These are phyloP conservation scores for Fusarium xyrophilum DNA, from an alignment of 2,329 filamentous ascomycete genomes.

Conservation along the genomic window DNA sequence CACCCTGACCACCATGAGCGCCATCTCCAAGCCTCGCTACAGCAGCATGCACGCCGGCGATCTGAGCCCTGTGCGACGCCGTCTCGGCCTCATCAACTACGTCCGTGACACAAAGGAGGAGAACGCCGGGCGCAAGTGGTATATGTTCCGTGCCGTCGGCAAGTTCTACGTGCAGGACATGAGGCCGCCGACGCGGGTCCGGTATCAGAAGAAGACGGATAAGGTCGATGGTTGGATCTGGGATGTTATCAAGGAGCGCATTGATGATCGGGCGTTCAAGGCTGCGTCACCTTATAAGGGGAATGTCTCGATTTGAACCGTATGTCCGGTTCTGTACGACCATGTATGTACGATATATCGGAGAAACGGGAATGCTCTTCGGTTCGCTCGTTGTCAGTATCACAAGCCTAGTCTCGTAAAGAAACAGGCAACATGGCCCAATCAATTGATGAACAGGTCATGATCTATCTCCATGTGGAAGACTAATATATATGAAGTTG, in stretches of 20 bases:
- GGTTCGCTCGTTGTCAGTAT: neutral
- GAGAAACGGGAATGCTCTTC: neutral
- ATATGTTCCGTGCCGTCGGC: conserved; percentile 50
- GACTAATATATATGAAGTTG: neutral
- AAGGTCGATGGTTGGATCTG: conserved; percentile 52
- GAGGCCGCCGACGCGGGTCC: conserved; percentile 22
- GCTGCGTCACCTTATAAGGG: conserved; percentile 6
- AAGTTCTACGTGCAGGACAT: conserved; percentile 50
- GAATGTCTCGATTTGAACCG: neutral
- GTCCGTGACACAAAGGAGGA: conserved; percentile 48
- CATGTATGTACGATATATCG: neutral
- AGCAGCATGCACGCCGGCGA: conserved; percentile 52
- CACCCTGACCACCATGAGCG: conserved; percentile 62
- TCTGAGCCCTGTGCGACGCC: conserved; percentile 42
- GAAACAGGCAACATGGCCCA: neutral
- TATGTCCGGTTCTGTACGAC: neutral
- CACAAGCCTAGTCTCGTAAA: neutral
- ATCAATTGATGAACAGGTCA: neutral
- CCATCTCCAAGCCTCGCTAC: conserved; percentile 62
- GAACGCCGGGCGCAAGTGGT: conserved; percentile 49
- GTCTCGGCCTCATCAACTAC: conserved; percentile 52
- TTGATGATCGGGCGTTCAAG: conserved; percentile 38
- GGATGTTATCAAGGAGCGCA: conserved; percentile 47
- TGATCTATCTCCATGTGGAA: neutral
- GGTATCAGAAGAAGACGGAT: conserved; percentile 41